These are phyloP conservation scores for Austroboletus niveus DNA, from an alignment of 1,284 basidiomycete genomes.

Conservation along the genomic window DNA sequence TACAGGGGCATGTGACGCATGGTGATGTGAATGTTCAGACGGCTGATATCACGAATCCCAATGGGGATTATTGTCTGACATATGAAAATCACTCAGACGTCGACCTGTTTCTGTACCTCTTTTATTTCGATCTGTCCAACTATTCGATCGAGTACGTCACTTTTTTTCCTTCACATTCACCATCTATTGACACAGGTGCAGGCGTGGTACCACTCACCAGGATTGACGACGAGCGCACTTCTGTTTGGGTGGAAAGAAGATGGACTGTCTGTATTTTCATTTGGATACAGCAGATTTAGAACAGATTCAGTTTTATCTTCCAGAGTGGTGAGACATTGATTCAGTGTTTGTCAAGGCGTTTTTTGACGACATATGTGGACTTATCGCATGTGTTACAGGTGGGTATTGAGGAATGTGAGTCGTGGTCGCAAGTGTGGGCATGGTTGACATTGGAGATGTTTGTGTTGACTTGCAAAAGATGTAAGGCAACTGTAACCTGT, in stretches of 20 bases:
- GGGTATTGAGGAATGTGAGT: constrained; percentile 6
- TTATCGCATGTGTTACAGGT: constrained; percentile 14
- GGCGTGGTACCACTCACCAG: constrained; percentile 18
- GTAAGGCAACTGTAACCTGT: no score
- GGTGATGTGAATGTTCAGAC: constrained; percentile 7
- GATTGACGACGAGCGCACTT: constrained; percentile 7
- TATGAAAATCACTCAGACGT: constrained; percentile 17
- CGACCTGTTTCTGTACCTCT: constrained; percentile 24
- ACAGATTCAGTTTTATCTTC: constrained; percentile 22
- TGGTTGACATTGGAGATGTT: constrained; percentile 17
- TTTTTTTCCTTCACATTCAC: neutral
- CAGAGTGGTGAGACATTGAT: constrained; percentile 1
- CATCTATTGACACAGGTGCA: neutral
- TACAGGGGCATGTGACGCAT: constrained; percentile 3
- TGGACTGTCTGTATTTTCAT: constrained; percentile 16
- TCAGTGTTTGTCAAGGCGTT: constrained; percentile 25
- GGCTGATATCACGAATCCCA: constrained; percentile 15
- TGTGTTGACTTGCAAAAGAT: constrained; percentile 18
- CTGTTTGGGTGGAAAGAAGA: constrained; percentile 3
- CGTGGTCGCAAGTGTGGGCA: neutral
- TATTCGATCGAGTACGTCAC: constrained; percentile 18
- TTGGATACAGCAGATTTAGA: constrained; percentile 24
- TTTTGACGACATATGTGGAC: constrained; percentile 20
- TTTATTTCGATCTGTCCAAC: constrained; percentile 26
- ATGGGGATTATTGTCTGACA: constrained; percentile 15